Evolutionary conservation across 73 alveolate species (phyloP).

Genomic region (Paramecium octaurelia): DNA sequence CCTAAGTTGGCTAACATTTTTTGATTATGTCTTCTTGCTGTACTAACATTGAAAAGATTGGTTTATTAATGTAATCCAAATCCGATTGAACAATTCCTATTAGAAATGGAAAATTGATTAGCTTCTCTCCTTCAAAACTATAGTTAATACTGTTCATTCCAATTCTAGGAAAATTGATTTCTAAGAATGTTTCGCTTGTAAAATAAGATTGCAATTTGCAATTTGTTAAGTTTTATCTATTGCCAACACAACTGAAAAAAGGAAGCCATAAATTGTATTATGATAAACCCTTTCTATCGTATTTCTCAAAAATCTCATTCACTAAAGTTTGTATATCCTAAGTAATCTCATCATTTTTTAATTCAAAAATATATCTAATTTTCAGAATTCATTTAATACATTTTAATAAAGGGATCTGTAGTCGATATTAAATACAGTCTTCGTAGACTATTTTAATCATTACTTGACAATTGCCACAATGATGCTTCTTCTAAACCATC

Average conservation of each 20-base stretch:
- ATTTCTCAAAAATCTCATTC: background rate
- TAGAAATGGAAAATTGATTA: background rate
- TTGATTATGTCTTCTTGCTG: background rate
- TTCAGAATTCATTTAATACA: background rate
- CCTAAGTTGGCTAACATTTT: background rate
- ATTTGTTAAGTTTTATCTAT: background rate
- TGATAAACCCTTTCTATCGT: background rate
- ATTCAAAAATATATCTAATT: background rate
- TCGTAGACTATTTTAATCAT: background rate
- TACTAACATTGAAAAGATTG: constrained; percentile 18
- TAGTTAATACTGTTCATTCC: constrained; percentile 33
- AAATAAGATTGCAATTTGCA: background rate
- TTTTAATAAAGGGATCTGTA: constrained; percentile 9
- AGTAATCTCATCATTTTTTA: background rate
- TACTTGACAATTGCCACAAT: background rate
- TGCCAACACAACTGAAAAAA: background rate
- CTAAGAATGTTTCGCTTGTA: background rate
- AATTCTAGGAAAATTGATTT: background rate
- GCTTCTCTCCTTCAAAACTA: background rate
- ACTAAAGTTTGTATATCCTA: background rate
- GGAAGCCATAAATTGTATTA: constrained; percentile 26
- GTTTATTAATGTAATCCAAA: background rate
- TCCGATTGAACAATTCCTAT: constrained; percentile 11
- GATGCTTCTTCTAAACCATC: background rate
- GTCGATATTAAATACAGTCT: constrained; percentile 18